These are phyloP conservation scores for Prototheca cutis DNA, from an alignment of 163 green algal species.

Conservation along the genomic window DNA sequence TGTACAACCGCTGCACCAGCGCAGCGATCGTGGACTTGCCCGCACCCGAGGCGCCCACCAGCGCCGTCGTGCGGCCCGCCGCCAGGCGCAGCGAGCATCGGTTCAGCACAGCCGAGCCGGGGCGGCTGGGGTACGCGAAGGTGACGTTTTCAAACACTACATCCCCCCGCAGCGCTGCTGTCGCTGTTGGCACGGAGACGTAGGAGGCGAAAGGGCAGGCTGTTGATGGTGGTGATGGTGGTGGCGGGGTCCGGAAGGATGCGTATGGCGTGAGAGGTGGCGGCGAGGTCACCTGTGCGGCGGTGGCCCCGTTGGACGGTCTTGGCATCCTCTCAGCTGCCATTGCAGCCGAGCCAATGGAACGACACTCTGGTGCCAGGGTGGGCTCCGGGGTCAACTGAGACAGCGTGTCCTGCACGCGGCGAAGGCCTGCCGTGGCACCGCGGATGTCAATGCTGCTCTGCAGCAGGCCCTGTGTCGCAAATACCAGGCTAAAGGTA, in stretches of 20 bases:
- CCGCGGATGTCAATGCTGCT: conserved; percentile 61
- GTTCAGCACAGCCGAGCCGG: conserved; percentile 47
- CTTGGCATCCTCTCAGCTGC: too few relatives aligned
- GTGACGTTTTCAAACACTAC: conserved; percentile 55
- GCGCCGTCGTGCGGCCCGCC: conserved; percentile 58
- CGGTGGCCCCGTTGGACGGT: too few relatives aligned
- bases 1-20: conserved; percentile 47
- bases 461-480: conserved; percentile 71
- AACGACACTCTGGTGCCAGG: too few relatives aligned
- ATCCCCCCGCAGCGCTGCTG: too few relatives aligned
- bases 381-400: conserved; percentile 50
- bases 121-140: conserved; percentile 72
- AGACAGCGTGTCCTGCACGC: conserved; percentile 30
- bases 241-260: too few relatives aligned
- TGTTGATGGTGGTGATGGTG: too few relatives aligned
- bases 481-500: conserved; percentile 72
- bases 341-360: too few relatives aligned
- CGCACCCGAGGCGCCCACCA: conserved; percentile 64
- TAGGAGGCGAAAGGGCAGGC: too few relatives aligned
- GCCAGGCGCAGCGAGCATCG: conserved; percentile 57
- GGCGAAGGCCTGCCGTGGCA: conserved; percentile 41
- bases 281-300: too few relatives aligned
- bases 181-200: too few relatives aligned
- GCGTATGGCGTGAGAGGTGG: too few relatives aligned
- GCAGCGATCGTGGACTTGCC: conserved; percentile 75